These are phyloP conservation scores for Xylariaceae sp. DNA, from an alignment of 2,329 filamentous ascomycete genomes.

Conservation along the genomic window DNA sequence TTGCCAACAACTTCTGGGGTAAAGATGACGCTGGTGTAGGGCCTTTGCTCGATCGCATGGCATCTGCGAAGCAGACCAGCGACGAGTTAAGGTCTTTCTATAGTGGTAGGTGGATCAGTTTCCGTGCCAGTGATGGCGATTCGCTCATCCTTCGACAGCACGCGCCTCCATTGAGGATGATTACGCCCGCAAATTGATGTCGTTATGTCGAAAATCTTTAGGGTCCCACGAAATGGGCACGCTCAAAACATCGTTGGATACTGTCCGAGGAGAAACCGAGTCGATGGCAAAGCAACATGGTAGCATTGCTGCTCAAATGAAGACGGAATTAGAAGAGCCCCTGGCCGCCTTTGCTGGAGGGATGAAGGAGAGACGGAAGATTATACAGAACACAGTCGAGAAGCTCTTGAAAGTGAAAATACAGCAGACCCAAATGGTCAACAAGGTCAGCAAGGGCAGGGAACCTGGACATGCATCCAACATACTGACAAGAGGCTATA, in stretches of 20 bases:
- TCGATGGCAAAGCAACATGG: constrained; percentile 92
- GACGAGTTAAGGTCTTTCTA: constrained; percentile 95
- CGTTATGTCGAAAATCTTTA: constrained; percentile 80
- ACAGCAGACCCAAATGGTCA: constrained; percentile 84
- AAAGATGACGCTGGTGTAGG: constrained; percentile 95
- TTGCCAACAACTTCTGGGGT: constrained; percentile 99
- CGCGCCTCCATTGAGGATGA: constrained; percentile 95
- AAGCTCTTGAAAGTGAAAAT: constrained; percentile 90
- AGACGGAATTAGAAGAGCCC: constrained; percentile 90
- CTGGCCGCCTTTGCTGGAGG: constrained; percentile 86
- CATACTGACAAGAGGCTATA: constrained; percentile 4
- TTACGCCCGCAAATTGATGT: constrained; percentile 84
- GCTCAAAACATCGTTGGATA: constrained; percentile 78
- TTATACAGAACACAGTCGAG: constrained; percentile 89
- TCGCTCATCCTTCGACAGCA: constrained; percentile 43
- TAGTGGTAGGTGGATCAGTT: constrained; percentile 48
- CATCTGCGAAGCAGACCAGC: constrained; percentile 86
- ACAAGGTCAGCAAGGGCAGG: constrained; percentile 68
- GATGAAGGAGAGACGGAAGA: constrained; percentile 95
- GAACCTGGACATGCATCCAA: not conserved
- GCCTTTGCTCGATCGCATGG: constrained; percentile 91
- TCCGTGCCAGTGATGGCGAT: not conserved
- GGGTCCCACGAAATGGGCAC: constrained; percentile 85
- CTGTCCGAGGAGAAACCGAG: constrained; percentile 83
- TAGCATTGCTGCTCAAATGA: constrained; percentile 89